Evolutionary conservation across 2,329 filamentous ascomycete species (phyloP).

Genomic region (Fusarium sarcochroum): DNA sequence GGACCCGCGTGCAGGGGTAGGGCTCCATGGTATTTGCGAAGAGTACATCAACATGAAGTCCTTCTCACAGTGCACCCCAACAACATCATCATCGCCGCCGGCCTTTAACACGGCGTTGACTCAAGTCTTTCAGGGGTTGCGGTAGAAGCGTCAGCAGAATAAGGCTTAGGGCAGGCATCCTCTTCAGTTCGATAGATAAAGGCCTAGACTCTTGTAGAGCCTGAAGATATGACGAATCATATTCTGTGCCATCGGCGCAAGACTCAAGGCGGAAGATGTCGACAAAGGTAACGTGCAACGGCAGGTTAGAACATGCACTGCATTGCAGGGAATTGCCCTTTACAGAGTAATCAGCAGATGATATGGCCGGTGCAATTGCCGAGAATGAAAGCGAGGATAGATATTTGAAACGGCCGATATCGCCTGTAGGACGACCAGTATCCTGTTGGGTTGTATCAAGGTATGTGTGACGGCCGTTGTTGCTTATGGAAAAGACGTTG

Average conservation of each 20-base stretch:
- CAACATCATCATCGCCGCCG: background rate
- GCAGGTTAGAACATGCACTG: constrained; percentile 22
- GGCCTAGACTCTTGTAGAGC: constrained; percentile 19
- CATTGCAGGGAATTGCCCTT: constrained; percentile 25
- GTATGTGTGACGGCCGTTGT: constrained; percentile 22
- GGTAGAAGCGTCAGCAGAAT: constrained; percentile 27
- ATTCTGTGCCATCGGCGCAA: constrained; percentile 34
- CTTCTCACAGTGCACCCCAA: constrained; percentile 34
- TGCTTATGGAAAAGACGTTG: constrained; percentile 14
- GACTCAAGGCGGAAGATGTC: constrained; percentile 3
- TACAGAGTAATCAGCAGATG: constrained; percentile 9
- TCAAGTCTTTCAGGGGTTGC: constrained; percentile 17
- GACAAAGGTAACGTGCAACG: constrained; percentile 3
- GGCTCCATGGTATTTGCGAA: background rate
- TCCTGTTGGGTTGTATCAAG: constrained; percentile 12
- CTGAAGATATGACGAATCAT: constrained; percentile 43
- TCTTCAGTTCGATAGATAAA: constrained; percentile 11
- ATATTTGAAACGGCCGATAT: constrained; percentile 2
- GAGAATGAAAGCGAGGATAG: constrained; percentile 10
- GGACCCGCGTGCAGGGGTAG: constrained; percentile 25
- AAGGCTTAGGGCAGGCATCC: constrained; percentile 15
- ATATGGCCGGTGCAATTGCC: constrained; percentile 23
- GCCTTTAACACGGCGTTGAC: background rate
- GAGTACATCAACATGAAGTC: constrained; percentile 23
- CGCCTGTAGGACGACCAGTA: constrained; percentile 1